Evolutionary conservation across 306 rosid species (phyloP), one percentile per base, ranked within the genome.

Genomic region (Prunus dulcis): DNA sequence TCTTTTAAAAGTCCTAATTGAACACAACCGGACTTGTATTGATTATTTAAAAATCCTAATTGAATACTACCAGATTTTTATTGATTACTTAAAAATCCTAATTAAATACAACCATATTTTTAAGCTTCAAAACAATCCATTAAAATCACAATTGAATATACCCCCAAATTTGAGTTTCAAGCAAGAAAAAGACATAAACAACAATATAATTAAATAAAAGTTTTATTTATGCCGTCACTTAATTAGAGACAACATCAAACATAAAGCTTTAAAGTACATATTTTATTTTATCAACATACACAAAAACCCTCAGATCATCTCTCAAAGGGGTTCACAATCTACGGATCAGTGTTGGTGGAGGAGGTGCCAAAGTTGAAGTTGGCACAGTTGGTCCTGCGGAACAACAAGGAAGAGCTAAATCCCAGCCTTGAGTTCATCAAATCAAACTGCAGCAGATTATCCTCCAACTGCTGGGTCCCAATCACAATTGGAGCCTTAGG

Each of bases 381-480:
- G 78, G 77, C 65, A 83, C 92, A 91, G 6, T 62, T 86, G 12
- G 85, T 57, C 67, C 84, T 78, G 8, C 11, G 82, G 0, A 70
- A 8, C 53, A 34, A 28, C 51, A 87, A 57, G 2, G 83, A 82
- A 52, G 64, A 73, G 75, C 79, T 86, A 15, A 89, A 84, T 0
- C 90, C 93, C 17, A 91, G 32, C 69, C 64, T 86, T 1, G 90
- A 89, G 68, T 38, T 78, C 1, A 61, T 81, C 20, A 87, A 60
- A 60, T 91, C 96, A 2, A 89, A 80, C 46, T 81, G 70, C 41
- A 84, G 32, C 2, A 89, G 12, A 17, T 78, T 79, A 2, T 86
- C 90, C 67, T 84, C 85, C 85, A 91, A 60, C 28, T 87, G 92
- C 3, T 34, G 53, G 3, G 79, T 72, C 18, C 92, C 92, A 4